Conservation (phyloP, 345 rosid genomes). For the Cardamine occulta region DNA sequence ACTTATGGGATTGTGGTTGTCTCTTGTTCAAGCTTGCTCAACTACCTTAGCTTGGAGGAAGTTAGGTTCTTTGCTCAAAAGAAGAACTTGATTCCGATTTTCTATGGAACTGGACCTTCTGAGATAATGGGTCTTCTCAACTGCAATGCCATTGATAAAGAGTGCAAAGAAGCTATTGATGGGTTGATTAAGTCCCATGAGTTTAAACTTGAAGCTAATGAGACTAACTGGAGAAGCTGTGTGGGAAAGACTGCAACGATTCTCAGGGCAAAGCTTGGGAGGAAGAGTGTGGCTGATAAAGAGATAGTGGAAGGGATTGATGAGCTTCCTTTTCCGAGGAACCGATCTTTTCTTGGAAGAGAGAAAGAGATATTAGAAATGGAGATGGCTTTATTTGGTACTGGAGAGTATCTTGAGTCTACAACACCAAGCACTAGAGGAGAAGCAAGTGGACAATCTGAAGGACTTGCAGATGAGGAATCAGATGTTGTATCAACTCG, state of each 20-base stretch:
- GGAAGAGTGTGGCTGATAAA: conserved; percentile 67
- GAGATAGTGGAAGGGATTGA: conserved; percentile 56
- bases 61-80: conserved; percentile 87
- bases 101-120: conserved; percentile 68
- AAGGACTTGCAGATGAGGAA: conserved; percentile 80
- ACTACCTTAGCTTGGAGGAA: conserved; percentile 76
- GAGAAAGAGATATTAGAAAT: conserved; percentile 77
- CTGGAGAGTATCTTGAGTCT: conserved; percentile 53
- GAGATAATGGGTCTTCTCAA: conserved; percentile 64
- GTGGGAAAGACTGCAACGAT: conserved; percentile 57
- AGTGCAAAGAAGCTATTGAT: conserved; percentile 82
- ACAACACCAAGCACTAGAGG: conserved; percentile 55
- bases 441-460: conserved; percentile 81
- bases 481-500: conserved; percentile 50
- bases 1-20: conserved; percentile 81
- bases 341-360: conserved; percentile 73
- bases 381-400: conserved; percentile 74
- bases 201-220: conserved; percentile 77
- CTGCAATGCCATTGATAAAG: conserved; percentile 69
- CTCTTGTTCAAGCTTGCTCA: conserved; percentile 63
- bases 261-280: conserved; percentile 73
- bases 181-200: conserved; percentile 75
- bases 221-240: conserved; percentile 84
- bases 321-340: conserved; percentile 80
- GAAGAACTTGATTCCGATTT: conserved; percentile 83